Evolutionary conservation across 495 filamentous ascomycete species (phyloP).

Genomic region (Lasiosphaeria ovina): DNA sequence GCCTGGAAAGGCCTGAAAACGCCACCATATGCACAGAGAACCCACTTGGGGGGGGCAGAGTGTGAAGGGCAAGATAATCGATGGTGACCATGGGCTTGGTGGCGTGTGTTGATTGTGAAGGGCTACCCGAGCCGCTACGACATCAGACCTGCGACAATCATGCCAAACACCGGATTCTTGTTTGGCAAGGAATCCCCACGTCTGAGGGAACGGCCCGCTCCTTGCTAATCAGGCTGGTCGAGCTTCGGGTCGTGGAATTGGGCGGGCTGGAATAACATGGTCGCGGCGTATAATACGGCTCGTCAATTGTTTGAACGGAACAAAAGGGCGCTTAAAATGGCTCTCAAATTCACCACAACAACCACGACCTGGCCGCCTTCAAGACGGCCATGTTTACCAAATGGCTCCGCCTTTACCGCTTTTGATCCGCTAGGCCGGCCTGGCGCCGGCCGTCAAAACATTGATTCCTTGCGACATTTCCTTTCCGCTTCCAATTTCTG

Average conservation of each 20-base stretch:
- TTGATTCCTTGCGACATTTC: slow-evolving; percentile 21
- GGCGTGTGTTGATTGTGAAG: neutral
- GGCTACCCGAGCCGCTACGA: neutral
- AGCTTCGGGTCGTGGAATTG: slow-evolving; percentile 13
- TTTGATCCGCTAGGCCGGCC: slow-evolving; percentile 14
- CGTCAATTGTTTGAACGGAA: neutral
- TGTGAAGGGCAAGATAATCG: neutral
- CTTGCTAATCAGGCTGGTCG: slow-evolving; percentile 17
- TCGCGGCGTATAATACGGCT: slow-evolving; percentile 2
- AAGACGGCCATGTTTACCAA: slow-evolving; percentile 22
- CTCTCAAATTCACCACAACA: slow-evolving; percentile 13
- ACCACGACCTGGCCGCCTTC: slow-evolving; percentile 19
- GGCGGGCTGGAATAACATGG: slow-evolving; percentile 13
- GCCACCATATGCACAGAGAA: neutral
- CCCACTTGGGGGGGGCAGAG: neutral
- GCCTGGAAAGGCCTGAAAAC: neutral
- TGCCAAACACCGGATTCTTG: neutral
- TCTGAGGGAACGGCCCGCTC: slow-evolving; percentile 29
- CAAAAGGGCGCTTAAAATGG: slow-evolving; percentile 14
- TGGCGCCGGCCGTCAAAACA: slow-evolving; percentile 13
- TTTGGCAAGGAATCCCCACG: slow-evolving; percentile 6
- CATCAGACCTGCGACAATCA: neutral
- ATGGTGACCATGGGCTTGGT: neutral
- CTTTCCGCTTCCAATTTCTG: slow-evolving; percentile 9
- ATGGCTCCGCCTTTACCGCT: slow-evolving; percentile 6